Base-by-base conservation (phyloP, 208 protist species). In the Wallacemonas sp. region DNA sequence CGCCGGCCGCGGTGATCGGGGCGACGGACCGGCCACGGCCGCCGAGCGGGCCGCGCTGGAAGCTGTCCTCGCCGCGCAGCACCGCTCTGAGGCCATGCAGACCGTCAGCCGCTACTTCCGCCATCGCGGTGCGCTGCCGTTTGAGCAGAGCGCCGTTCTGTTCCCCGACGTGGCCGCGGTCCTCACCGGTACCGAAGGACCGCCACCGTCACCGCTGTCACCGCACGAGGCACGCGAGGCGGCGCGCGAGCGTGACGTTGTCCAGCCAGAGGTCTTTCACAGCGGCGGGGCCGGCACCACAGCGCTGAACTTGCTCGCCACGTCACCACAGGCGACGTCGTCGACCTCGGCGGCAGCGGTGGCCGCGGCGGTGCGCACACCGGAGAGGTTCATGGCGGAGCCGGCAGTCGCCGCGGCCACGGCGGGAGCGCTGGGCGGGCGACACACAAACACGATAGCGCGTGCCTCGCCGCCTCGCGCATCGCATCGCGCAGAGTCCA, bases 221-320 rank as follows among this genome's bases (percentile, higher is more conserved):
- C 44, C 44, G 1, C 20, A n/a, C n/a, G n/a, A n/a, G n/a, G n/a
- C n/a, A n/a, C n/a, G n/a, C n/a, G n/a, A n/a, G n/a, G n/a, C n/a
- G n/a, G n/a, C n/a, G n/a, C n/a, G n/a, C n/a, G n/a, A n/a, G n/a
- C n/a, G n/a, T n/a, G n/a, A n/a, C n/a, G n/a, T n/a, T n/a, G n/a
- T n/a, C n/a, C n/a, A n/a, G n/a, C n/a, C 36, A 41, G 36, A 41
- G 10, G 36, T 57, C 11, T 57, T 85, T 20, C 38, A 42, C 23
- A 72, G 75, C 57, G 67, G 57, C 23, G 67, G 75, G 16, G 79
- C 79, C 2, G 79, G 79, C 36, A 85, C 79, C 12, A 61, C 75
- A 4, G 64, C 68, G 2, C 67, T 85, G 41, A 67, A 85, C 68
- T 20, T 85, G 8, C 52, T 75, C 52, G 10, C 32, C 38, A 45